These are phyloP conservation scores for Colletotrichum paranaense DNA, from an alignment of 2,329 filamentous ascomycete genomes.

Conservation along the genomic window DNA sequence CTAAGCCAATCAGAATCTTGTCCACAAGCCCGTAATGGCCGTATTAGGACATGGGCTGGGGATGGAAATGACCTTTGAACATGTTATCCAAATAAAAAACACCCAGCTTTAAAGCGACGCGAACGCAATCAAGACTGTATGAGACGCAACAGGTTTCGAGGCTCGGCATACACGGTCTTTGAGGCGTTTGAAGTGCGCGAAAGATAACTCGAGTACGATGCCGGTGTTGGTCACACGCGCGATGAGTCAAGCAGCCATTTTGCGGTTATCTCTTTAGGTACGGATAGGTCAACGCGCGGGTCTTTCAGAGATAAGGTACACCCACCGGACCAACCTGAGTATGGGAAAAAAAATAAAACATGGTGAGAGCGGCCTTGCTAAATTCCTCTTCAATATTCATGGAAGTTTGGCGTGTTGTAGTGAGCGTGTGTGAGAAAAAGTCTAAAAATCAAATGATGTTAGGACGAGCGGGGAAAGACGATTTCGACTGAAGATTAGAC, in stretches of 20 bases:
- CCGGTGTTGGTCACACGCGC: too few relatives aligned
- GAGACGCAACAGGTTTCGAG: neutral
- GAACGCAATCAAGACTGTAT: neutral
- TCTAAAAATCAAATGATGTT: neutral
- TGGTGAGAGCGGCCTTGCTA: neutral
- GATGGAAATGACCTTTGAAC: neutral
- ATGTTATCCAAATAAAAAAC: neutral
- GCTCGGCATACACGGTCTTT: neutral
- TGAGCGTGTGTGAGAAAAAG: neutral
- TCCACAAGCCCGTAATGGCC: neutral
- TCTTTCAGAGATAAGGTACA: neutral
- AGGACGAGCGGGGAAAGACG: neutral
- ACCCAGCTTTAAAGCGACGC: neutral
- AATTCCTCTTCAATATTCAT: neutral
- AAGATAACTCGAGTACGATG: neutral
- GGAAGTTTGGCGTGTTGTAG: neutral
- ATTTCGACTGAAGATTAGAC: neutral
- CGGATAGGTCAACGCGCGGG: neutral
- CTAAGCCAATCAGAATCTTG: slow-evolving; percentile 14
- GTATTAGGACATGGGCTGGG: neutral
- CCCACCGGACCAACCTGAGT: neutral
- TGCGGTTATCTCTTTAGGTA: neutral
- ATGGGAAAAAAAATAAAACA: neutral
- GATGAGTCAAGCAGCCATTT: neutral
- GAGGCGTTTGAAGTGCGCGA: neutral